These are phyloP conservation scores for Blastocystis sp. DNA, from an alignment of 352 stramenopile species.

Conservation along the genomic window DNA sequence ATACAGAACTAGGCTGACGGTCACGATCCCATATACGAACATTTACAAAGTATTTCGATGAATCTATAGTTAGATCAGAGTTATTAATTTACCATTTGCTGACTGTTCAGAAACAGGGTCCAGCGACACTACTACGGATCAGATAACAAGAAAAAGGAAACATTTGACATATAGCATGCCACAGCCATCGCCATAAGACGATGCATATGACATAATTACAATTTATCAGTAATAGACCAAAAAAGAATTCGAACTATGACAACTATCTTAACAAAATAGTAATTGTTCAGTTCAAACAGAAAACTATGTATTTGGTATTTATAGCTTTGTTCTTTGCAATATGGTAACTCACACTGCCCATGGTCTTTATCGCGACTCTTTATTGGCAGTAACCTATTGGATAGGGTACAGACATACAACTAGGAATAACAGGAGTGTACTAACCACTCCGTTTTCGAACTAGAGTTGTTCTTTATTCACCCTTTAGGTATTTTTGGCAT, in stretches of 20 bases:
- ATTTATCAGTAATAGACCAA: neutral
- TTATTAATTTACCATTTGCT: neutral
- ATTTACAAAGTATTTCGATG: slow-evolving; percentile 15
- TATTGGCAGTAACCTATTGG: no score
- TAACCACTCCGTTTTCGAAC: no score
- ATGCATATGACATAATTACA: neutral
- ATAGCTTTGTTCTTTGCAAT: no score
- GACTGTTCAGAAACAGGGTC: neutral
- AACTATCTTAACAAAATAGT: neutral
- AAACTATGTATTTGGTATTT: no score
- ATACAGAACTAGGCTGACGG: neutral
- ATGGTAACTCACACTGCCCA: no score
- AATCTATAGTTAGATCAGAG: neutral
- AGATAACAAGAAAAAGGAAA: neutral
- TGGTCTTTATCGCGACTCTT: no score
- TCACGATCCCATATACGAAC: slow-evolving; percentile 15
- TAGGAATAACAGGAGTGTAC: no score
- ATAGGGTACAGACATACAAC: no score
- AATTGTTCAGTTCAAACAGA: no score
- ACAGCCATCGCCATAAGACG: slow-evolving; percentile 47
- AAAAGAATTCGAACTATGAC: neutral
- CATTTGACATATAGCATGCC: slow-evolving; percentile 46
- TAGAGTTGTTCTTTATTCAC: no score
- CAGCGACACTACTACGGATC: neutral
- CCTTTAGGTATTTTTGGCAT: no score